A percentile compares a stretch with the other conserved stretches of the same genome.
Conservation (phyloP, 1,139 yeast genomes). For the Yamadazyma trypodendri region DNA sequence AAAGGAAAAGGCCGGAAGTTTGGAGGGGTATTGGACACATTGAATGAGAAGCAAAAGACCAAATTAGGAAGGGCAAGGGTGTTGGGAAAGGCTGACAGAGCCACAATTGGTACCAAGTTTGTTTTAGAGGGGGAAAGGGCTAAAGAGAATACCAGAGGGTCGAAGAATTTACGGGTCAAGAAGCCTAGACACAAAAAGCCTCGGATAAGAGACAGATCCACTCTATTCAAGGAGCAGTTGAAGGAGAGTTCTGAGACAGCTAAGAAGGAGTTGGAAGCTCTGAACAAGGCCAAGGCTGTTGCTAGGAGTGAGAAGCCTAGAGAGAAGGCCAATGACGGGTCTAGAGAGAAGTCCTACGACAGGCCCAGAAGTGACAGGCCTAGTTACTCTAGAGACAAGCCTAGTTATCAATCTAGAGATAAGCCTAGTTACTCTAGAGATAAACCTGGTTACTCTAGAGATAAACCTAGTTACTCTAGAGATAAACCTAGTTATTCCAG, state of each 20-base stretch:
- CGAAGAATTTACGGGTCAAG: conserved; percentile 44
- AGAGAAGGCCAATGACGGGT: too few species aligned
- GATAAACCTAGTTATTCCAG: too few species aligned
- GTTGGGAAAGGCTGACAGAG: conserved; percentile 78
- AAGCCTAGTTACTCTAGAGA: too few species aligned
- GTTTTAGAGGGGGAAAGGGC: conserved; percentile 57
- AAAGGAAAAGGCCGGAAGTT: conserved; percentile 24
- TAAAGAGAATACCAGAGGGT: conserved; percentile 77
- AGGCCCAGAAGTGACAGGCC: too few species aligned
- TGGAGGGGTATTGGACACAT: conserved; percentile 17
- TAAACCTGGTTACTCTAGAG: too few species aligned
- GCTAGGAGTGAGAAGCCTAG: too few species aligned
- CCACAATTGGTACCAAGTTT: conserved; percentile 50
- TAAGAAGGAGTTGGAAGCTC: not conserved
- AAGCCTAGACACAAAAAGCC: conserved; percentile 54
- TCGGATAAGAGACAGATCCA: conserved; percentile 64
- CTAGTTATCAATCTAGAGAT: too few species aligned
- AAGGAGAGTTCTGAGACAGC: conserved; percentile 1
- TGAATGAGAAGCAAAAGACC: conserved; percentile 68
- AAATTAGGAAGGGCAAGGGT: conserved; percentile 67
- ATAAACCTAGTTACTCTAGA: too few species aligned
- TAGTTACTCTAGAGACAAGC: too few species aligned
- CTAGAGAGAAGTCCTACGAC: too few species aligned
- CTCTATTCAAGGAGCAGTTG: conserved; percentile 49
- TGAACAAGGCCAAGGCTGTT: too few species aligned